Percentiles rank a stretch among this genome's conserved stretches.
Conservation (phyloP, 805 yeast genomes). For the Cyberlindnera mrakii region DNA sequence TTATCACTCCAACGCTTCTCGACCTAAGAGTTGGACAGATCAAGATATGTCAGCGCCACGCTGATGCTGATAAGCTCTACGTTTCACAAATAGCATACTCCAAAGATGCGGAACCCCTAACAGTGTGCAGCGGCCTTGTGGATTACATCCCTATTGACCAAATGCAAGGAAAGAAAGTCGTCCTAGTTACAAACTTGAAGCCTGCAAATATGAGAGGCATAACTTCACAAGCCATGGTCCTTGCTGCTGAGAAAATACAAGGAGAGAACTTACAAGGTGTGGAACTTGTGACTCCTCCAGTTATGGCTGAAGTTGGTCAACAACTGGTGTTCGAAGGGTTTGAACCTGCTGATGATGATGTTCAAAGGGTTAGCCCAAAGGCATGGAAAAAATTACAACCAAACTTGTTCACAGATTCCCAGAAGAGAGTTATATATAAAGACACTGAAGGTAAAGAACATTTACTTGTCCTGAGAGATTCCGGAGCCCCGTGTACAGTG, state of each 20-base stretch:
- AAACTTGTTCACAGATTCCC: constrained; percentile 6
- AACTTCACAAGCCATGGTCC: constrained; percentile 56
- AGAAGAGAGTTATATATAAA: constrained; percentile 9
- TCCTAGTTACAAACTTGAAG: constrained; percentile 52
- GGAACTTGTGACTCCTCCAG: constrained; percentile 44
- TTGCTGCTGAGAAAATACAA: constrained; percentile 43
- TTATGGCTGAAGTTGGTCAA: constrained; percentile 31
- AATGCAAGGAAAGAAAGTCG: constrained; percentile 37
- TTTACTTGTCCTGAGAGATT: constrained; percentile 2
- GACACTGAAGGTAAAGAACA: constrained; percentile 1
- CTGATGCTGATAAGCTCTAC: constrained; percentile 52
- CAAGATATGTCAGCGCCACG: constrained; percentile 40
- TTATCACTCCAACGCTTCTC: constrained; percentile 19
- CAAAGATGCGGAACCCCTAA: constrained; percentile 12
- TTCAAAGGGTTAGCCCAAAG: constrained; percentile 7
- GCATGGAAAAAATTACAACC: constrained; percentile 12
- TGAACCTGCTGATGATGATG: constrained; percentile 3
- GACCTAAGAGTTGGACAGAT: constrained; percentile 44
- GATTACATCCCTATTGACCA: constrained; percentile 33
- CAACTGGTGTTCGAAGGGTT: constrained; percentile 31
- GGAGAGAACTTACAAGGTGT: constrained; percentile 24
- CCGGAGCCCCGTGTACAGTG: constrained; percentile 2
- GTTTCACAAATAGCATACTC: constrained; percentile 39
- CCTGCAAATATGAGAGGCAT: constrained; percentile 60
- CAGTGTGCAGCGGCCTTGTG: constrained; percentile 59